phyloP scores from a whole-genome alignment of 1,284 basidiomycete genomes.

The Malassezia psittaci region DNA sequence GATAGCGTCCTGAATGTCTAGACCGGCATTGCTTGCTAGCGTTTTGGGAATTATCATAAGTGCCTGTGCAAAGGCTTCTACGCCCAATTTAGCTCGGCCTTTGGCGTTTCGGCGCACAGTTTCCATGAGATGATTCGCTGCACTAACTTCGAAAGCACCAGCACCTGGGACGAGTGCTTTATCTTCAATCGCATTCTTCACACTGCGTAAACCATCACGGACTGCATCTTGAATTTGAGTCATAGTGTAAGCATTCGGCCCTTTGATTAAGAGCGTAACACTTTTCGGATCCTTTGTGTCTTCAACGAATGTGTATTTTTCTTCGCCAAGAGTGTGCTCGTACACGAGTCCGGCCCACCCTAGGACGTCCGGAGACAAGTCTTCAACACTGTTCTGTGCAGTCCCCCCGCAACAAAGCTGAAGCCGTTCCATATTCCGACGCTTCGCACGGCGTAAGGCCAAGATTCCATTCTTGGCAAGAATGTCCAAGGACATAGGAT shows the following conservation, averaged over 20 bases:
- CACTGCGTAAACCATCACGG: slow-evolving; percentile 85
- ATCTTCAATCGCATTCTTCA: slow-evolving; percentile 96
- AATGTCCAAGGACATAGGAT: slow-evolving; percentile 91
- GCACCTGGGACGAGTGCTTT: slow-evolving; percentile 79
- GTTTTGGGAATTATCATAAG: slow-evolving; percentile 92
- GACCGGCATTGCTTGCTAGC: slow-evolving; percentile 87
- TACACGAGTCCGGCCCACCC: slow-evolving; percentile 98
- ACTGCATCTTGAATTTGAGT: slow-evolving; percentile 94
- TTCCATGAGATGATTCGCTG: slow-evolving; percentile 63
- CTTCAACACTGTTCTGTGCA: slow-evolving; percentile 96
- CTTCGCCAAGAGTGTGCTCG: slow-evolving; percentile 96
- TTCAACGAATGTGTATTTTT: slow-evolving; percentile 97
- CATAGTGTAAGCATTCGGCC: slow-evolving; percentile 91
- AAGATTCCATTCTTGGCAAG: slow-evolving; percentile 94
- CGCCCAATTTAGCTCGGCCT: slow-evolving; percentile 92
- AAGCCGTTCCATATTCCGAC: slow-evolving; percentile 54
- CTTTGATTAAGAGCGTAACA: slow-evolving; percentile 77
- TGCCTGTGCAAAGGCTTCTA: slow-evolving; percentile 93
- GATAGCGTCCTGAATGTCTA: slow-evolving; percentile 91
- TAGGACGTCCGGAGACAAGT: slow-evolving; percentile 77
- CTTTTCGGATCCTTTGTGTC: slow-evolving; percentile 93
- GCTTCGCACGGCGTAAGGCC: slow-evolving; percentile 85
- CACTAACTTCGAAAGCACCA: slow-evolving; percentile 94
- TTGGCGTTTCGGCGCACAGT: slow-evolving; percentile 78
- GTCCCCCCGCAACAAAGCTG: slow-evolving; percentile 78